Evolutionary conservation across 2,329 filamentous ascomycete genomes (phyloP), one percentile per base, ranked within the genome.

Genomic region (Orbilia ellipsospora): DNA sequence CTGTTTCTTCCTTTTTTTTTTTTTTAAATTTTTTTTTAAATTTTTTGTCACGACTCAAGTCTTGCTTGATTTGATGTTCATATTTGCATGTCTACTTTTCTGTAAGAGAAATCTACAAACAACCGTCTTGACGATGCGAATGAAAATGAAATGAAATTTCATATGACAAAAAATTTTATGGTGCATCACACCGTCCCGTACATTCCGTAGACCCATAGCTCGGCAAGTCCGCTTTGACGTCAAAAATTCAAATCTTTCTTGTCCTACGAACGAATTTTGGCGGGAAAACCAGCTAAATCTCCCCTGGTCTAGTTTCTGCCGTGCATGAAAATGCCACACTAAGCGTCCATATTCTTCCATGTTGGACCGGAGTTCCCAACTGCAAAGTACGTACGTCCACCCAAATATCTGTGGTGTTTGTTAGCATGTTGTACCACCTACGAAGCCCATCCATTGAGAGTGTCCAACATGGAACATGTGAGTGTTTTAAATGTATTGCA

Each of bases 401-500:
- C 10, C 3, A 36, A 36, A 36, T 10, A 36, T 7, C 31, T 2
- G 31, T 36, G 31, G 5, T 36, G 31, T 36, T 7, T 10, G 31
- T 36, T 36, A 36, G 5, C 31, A 36, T 36, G 2, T 36, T 36
- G 31, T 36, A 36, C 31, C 6, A 36, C 31, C 31, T 4, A 36
- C 31, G 8, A 6, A 36, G 31, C 31, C 31, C 31, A 36, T 7
- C 31, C 23, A 23, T 23, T 23, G 23, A 23, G 31, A 36, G 31
- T 36, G 31, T 36, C 10, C 10, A 36, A 36, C 31, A 62, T 23
- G 42, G 13, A 36, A 18, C 26, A 45, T 55, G 26, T 61, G 50
- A 70, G 66, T 69, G 66, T 70, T 70, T 70, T 40, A 44, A 63
- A 44, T 63, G 57, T 51, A 70, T 70, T 70, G 66, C 44, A 48